Evolutionary conservation across 2,329 filamentous ascomycete genomes (phyloP), one percentile per base, ranked within the genome.

Genomic region (Colletotrichum tabaci): DNA sequence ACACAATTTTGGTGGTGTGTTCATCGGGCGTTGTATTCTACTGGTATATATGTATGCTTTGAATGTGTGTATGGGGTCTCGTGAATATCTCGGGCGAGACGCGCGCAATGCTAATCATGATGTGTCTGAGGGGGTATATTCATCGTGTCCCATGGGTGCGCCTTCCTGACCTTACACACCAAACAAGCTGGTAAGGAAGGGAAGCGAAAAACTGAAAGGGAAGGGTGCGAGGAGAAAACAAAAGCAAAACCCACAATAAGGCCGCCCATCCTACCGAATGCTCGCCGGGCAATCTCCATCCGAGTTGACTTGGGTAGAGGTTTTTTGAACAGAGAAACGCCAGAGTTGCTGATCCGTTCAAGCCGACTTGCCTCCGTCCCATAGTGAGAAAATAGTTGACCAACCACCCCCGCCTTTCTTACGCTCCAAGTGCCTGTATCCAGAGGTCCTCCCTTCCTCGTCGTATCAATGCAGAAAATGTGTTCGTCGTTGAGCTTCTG

Each of bases 61-160:
- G 35, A 38, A 38, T 38, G 56, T 16, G 16, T 52, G 23, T 16
- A 26, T 10, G 4, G 60, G 16, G 46, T 40, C 46, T 61, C n/a
- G 46, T 40, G 46, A 49, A 38, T 15, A 21, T 53, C 35, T 53
- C 16, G 38, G 61, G 15, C 38, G 38, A 50, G 61, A 63, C 21
- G 40, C n/a, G 55, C 49, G 47, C 16, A 53, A 58, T 50, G 67
- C 65, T 71, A 55, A 46, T 71, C 65, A 71, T 68, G 53, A 71
- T 60, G 49, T 71, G 21, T 71, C 23, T 71, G 10, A 18, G 18
- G 53, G 68, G 68, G 68, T 71, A 71, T 71, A 71, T 71, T 71
- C 52, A 42, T 71, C 58, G 58, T 71, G 53, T 68, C 65, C 68
- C 68, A 60, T 63, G 46, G 35, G 47, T 60, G 58, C 53, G 52